Evolutionary conservation across 306 rosid species (phyloP).

Genomic region (Dalbergia cochinchinensis): DNA sequence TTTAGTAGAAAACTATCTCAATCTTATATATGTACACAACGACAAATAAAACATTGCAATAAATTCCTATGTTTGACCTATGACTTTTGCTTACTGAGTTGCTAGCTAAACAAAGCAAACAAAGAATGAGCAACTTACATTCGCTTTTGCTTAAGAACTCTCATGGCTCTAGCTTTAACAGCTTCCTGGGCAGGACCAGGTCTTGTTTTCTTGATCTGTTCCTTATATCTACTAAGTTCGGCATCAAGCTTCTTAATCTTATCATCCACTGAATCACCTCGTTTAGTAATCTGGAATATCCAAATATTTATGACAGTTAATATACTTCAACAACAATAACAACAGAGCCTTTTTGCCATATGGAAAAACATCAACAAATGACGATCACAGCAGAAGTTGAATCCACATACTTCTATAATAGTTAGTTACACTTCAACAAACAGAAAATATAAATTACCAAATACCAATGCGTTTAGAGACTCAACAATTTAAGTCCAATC

Average conservation of each 20-base stretch:
- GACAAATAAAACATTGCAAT: slow-evolving; percentile 6
- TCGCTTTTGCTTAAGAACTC: slow-evolving; percentile 93
- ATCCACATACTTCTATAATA: neutral
- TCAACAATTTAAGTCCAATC: no score
- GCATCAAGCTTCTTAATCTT: slow-evolving; percentile 88
- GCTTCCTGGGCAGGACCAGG: slow-evolving; percentile 98
- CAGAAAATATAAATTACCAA: neutral
- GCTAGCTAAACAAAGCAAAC: neutral
- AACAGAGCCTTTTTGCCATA: neutral
- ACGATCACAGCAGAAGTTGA: neutral
- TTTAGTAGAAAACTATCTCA: slow-evolving; percentile 16
- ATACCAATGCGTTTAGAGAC: no score
- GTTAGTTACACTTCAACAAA: slow-evolving; percentile 22
- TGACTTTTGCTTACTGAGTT: slow-evolving; percentile 12
- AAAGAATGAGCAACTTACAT: slow-evolving; percentile 61
- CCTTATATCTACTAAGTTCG: slow-evolving; percentile 89
- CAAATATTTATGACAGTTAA: neutral
- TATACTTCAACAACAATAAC: neutral
- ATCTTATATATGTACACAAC: neutral
- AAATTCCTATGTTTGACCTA: slow-evolving; percentile 13
- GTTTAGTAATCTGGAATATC: slow-evolving; percentile 73
- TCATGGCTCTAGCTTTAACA: slow-evolving; percentile 92
- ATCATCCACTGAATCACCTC: slow-evolving; percentile 90
- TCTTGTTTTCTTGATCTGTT: slow-evolving; percentile 93
- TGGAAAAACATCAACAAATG: neutral